A percentile compares a stretch with the other conserved stretches of the same genome.
Conservation (phyloP, 1,284 basidiomycete genomes). For the Schizopora paradoxa region DNA sequence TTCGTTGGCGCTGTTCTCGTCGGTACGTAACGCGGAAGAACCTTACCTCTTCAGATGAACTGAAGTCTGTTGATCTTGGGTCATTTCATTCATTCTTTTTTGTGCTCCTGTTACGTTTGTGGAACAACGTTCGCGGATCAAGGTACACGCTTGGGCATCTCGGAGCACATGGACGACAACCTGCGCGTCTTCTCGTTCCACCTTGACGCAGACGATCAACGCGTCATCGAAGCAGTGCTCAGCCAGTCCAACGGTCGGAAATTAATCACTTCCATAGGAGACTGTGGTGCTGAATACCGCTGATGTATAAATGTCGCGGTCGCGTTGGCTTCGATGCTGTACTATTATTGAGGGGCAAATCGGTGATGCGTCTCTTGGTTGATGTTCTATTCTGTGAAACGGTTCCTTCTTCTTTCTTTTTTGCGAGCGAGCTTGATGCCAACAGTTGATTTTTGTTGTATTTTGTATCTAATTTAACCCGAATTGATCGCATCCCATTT, state of each 20-base stretch:
- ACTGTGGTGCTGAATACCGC: slow-evolving; percentile 80
- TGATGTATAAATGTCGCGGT: slow-evolving; percentile 23
- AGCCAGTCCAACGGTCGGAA: slow-evolving; percentile 50
- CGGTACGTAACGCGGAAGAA: slow-evolving; percentile 47
- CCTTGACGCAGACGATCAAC: slow-evolving; percentile 51
- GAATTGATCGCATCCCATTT: too few relatives aligned
- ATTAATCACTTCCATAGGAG: slow-evolving; percentile 65
- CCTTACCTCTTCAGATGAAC: slow-evolving; percentile 1
- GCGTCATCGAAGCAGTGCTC: slow-evolving; percentile 57
- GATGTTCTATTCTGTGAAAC: too few relatives aligned
- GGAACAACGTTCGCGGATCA: slow-evolving; percentile 12
- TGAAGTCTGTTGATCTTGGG: background rate
- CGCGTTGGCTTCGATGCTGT: too few relatives aligned
- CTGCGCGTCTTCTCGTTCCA: slow-evolving; percentile 52
- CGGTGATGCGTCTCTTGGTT: too few relatives aligned
- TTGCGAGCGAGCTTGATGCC: too few relatives aligned
- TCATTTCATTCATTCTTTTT: background rate
- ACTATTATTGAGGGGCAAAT: too few relatives aligned
- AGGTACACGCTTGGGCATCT: slow-evolving; percentile 74
- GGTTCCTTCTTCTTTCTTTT: too few relatives aligned
- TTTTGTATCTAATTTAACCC: too few relatives aligned
- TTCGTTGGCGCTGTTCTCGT: slow-evolving; percentile 77
- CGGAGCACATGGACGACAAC: slow-evolving; percentile 70
- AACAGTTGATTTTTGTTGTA: too few relatives aligned
- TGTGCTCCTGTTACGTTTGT: background rate